Conservation (phyloP, 2,329 filamentous ascomycete species). For the Didymella pinodella region DNA sequence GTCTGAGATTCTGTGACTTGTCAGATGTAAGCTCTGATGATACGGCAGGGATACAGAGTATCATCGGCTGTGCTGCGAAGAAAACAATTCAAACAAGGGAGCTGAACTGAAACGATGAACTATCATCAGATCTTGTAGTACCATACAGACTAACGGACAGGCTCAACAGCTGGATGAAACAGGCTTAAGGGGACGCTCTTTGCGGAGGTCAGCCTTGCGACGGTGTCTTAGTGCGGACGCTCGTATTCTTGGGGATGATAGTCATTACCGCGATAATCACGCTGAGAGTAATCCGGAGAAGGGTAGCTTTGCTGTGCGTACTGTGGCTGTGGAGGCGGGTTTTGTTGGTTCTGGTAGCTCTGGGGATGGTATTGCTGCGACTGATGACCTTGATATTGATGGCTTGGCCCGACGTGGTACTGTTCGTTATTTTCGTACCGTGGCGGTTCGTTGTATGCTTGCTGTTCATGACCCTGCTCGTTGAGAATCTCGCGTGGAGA, state of each 20-base stretch:
- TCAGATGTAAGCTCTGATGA: not conserved
- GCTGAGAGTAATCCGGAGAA: conserved; percentile 15
- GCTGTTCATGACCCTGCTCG: conserved; percentile 10
- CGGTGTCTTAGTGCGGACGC: conserved; percentile 1
- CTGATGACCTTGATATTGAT: conserved; percentile 17
- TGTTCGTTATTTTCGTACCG: conserved; percentile 22
- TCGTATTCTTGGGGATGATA: conserved; percentile 24
- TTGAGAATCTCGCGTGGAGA: conserved; percentile 14
- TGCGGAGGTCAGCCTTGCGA: not conserved
- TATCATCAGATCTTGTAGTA: not conserved
- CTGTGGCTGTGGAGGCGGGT: conserved; percentile 11
- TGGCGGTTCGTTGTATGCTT: conserved; percentile 16
- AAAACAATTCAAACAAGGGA: not conserved
- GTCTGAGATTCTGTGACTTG: not conserved
- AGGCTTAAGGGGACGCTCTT: not conserved
- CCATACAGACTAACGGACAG: not conserved
- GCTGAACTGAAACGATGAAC: not conserved
- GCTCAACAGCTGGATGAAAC: not conserved
- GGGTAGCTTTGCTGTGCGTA: conserved; percentile 20
- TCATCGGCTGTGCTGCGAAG: not conserved
- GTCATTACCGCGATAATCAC: conserved; percentile 18
- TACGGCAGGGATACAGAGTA: not conserved
- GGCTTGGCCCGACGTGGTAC: conserved; percentile 15
- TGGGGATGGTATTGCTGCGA: conserved; percentile 8
- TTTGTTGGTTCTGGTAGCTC: conserved; percentile 13